These are phyloP conservation scores for Caryopteris hybrid DNA, from an alignment of 305 asterid species.

Conservation along the genomic window DNA sequence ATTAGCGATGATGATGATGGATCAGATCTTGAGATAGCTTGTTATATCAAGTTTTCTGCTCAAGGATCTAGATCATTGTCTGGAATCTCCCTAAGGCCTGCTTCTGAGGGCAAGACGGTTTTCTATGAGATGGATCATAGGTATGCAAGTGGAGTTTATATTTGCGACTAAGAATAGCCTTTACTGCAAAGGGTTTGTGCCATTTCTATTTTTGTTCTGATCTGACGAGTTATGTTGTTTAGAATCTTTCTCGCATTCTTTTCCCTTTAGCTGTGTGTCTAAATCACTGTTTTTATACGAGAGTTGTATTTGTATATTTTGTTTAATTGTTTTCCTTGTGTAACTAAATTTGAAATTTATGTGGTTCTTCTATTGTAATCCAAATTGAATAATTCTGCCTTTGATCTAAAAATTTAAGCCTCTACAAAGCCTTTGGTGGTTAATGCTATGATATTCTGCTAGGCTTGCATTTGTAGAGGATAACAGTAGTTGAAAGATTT, in stretches of 20 bases:
- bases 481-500: not conserved
- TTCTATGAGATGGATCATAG: slow-evolving; percentile 82
- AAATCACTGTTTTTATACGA: slow-evolving; percentile 14
- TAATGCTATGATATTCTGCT: not conserved
- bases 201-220: slow-evolving; percentile 21
- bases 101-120: slow-evolving; percentile 70
- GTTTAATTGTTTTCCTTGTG: slow-evolving; percentile 2
- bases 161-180: slow-evolving; percentile 48
- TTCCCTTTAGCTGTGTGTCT: slow-evolving; percentile 17
- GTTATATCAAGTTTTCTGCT: slow-evolving; percentile 62
- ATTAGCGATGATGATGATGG: slow-evolving; percentile 64
- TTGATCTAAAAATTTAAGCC: no score
- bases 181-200: slow-evolving; percentile 12
- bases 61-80: slow-evolving; percentile 61
- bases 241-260: slow-evolving; percentile 21
- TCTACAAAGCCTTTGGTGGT: no score
- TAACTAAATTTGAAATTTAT: not conserved
- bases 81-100: slow-evolving; percentile 69
- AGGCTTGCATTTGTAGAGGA: not conserved
- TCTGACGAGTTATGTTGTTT: slow-evolving; percentile 25
- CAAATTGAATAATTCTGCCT: slow-evolving; percentile 3
- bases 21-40: slow-evolving; percentile 60
- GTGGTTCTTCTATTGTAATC: slow-evolving; percentile 4
- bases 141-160: slow-evolving; percentile 62
- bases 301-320: not conserved